Conservation (phyloP, 106 monocot species). For the Dactylorhiza incarnata region DNA sequence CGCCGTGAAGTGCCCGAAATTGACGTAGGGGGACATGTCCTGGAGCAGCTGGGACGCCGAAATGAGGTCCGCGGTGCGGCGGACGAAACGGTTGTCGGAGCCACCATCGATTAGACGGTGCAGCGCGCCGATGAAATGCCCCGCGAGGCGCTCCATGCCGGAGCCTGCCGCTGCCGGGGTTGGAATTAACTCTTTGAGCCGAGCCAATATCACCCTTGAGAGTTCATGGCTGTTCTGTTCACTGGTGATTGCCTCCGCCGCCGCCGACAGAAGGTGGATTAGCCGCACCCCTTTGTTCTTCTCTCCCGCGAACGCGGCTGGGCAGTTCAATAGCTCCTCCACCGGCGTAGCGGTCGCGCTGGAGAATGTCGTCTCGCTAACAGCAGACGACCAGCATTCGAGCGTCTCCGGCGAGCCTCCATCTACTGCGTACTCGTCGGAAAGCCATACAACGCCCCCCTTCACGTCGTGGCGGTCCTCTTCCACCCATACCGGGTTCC, state of each 20-base stretch:
- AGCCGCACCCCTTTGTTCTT: constrained; percentile 8
- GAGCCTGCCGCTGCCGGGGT: background rate
- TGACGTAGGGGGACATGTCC: constrained; percentile 57
- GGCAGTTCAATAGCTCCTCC: background rate
- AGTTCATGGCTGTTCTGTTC: constrained; percentile 26
- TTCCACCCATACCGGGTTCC: background rate
- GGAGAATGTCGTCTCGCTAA: background rate
- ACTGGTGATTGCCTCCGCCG: constrained; percentile 30
- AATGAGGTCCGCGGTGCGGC: constrained; percentile 15
- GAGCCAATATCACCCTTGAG: constrained; percentile 52
- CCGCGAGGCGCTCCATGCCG: constrained; percentile 43
- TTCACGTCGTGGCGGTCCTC: background rate
- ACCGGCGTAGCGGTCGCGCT: background rate
- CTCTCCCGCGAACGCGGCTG: background rate
- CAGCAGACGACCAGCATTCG: background rate
- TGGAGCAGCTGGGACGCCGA: constrained; percentile 46
- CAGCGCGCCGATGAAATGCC: constrained; percentile 45
- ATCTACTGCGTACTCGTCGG: background rate
- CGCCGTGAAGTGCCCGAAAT: constrained; percentile 55
- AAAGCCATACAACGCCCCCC: background rate
- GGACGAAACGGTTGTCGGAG: background rate
- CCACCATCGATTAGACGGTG: constrained; percentile 23
- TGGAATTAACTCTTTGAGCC: constrained; percentile 44
- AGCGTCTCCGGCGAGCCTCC: background rate
- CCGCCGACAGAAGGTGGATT: constrained; percentile 34